Evolutionary conservation across 768 basidiomycete species (phyloP).

Genomic region (Tylopilus balloui): DNA sequence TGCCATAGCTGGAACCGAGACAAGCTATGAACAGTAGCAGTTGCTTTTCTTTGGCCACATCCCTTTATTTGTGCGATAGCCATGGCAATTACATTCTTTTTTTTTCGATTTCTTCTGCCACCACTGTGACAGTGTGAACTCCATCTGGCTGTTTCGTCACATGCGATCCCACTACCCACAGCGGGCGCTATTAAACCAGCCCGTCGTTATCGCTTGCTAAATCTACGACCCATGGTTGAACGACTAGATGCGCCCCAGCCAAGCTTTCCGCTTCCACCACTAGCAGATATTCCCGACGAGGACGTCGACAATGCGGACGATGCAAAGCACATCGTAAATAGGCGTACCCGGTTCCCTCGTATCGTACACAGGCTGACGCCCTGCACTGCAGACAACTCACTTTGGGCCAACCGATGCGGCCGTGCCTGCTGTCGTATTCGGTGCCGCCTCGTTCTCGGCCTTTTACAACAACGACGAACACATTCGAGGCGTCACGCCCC

Average conservation of each 20-base stretch:
- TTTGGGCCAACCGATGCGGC: slow-evolving; percentile 29
- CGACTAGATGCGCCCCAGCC: slow-evolving; percentile 41
- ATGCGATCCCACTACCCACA: slow-evolving; percentile 6
- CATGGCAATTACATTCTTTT: slow-evolving; percentile 19
- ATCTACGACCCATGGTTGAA: slow-evolving; percentile 35
- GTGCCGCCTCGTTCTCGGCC: slow-evolving; percentile 65
- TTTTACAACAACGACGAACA: slow-evolving; percentile 62
- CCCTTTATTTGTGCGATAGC: slow-evolving; percentile 17
- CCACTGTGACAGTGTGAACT: slow-evolving; percentile 1
- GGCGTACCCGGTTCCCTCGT: not conserved
- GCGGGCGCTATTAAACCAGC: not conserved
- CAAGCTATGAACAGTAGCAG: slow-evolving; percentile 46
- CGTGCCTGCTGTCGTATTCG: slow-evolving; percentile 56
- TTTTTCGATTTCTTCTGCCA: not conserved
- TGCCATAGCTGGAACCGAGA: slow-evolving; percentile 66
- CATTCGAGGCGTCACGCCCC: slow-evolving; percentile 50
- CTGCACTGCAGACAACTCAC: slow-evolving; percentile 21
- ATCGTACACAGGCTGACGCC: slow-evolving; percentile 6
- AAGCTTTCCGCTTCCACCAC: slow-evolving; percentile 35
- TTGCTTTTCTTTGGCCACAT: slow-evolving; percentile 2
- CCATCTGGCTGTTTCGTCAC: not conserved
- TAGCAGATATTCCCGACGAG: slow-evolving; percentile 40
- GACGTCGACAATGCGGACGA: slow-evolving; percentile 37
- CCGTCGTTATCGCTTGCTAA: not conserved
- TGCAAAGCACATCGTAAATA: slow-evolving; percentile 34